These are phyloP conservation scores for Omphalotus olearius DNA, from an alignment of 1,284 basidiomycete species.

Conservation along the genomic window DNA sequence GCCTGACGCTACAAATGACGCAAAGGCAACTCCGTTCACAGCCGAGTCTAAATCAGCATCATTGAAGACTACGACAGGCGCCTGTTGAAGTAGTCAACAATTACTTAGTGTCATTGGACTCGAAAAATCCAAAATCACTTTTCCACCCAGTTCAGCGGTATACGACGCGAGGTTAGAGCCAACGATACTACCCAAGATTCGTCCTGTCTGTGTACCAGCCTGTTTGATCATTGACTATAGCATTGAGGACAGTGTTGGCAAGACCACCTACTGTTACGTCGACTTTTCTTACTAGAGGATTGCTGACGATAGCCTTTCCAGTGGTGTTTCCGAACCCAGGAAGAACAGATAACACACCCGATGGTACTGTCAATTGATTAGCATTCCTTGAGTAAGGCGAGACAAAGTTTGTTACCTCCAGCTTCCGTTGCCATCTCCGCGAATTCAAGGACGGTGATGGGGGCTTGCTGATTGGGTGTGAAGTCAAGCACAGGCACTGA, in stretches of 20 bases:
- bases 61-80: constrained; percentile 73
- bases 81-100: constrained; percentile 36
- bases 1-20: constrained; percentile 80
- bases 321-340: constrained; percentile 64
- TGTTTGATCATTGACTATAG: constrained; percentile 23
- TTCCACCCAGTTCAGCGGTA: constrained; percentile 81
- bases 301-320: constrained; percentile 60
- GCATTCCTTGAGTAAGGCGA: not conserved
- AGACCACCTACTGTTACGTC: constrained; percentile 65
- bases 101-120: not conserved
- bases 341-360: constrained; percentile 69
- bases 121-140: constrained; percentile 37
- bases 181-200: constrained; percentile 63
- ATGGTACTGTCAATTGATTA: constrained; percentile 48
- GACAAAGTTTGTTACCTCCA: constrained; percentile 45
- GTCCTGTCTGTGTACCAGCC: constrained; percentile 77
- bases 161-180: constrained; percentile 68
- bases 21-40: constrained; percentile 76
- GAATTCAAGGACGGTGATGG: constrained; percentile 74
- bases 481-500: not conserved
- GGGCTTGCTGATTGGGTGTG: constrained; percentile 51
- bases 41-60: constrained; percentile 69
- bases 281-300: constrained; percentile 70
- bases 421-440: constrained; percentile 58
- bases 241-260: not conserved